Evolutionary conservation across 768 basidiomycete genomes (phyloP).

Genomic region (Harrya chromipes): DNA sequence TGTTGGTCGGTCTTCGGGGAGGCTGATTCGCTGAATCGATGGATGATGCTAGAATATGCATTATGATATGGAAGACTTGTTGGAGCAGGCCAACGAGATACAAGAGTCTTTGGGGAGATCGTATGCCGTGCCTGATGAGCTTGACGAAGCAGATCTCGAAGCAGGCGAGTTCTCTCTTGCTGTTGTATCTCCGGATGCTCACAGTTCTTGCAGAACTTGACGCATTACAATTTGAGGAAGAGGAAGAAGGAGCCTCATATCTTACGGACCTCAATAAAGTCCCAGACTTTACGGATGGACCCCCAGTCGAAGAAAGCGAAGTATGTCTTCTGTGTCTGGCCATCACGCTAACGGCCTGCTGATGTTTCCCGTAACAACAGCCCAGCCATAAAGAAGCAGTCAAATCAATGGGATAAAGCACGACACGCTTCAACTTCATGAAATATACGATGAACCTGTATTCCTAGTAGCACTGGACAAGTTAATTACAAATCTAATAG

Average conservation of each 20-base stretch:
- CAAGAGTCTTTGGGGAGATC: constrained; percentile 92
- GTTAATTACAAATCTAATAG: neutral
- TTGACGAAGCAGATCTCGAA: constrained; percentile 96
- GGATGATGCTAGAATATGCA: constrained; percentile 71
- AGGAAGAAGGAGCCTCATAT: constrained; percentile 89
- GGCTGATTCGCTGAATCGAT: neutral
- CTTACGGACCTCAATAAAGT: constrained; percentile 80
- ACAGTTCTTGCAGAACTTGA: constrained; percentile 71
- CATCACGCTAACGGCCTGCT: neutral
- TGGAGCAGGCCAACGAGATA: constrained; percentile 97
- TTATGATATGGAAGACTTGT: constrained; percentile 95
- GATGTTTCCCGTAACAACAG: constrained; percentile 26
- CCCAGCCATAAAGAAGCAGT: constrained; percentile 52
- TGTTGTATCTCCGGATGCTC: neutral
- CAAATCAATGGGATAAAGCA: constrained; percentile 43
- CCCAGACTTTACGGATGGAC: constrained; percentile 90
- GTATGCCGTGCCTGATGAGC: constrained; percentile 94
- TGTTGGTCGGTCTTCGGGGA: neutral
- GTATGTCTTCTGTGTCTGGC: constrained; percentile 33
- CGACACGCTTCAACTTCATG: neutral
- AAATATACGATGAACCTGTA: constrained; percentile 14
- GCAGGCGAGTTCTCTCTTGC: constrained; percentile 58
- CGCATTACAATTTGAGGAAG: constrained; percentile 86
- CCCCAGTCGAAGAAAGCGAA: constrained; percentile 69
- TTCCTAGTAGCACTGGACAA: constrained; percentile 2